phyloP scores from a whole-genome alignment of 192 early-diverging fungal genomes.

The Podochytrium sp. region DNA sequence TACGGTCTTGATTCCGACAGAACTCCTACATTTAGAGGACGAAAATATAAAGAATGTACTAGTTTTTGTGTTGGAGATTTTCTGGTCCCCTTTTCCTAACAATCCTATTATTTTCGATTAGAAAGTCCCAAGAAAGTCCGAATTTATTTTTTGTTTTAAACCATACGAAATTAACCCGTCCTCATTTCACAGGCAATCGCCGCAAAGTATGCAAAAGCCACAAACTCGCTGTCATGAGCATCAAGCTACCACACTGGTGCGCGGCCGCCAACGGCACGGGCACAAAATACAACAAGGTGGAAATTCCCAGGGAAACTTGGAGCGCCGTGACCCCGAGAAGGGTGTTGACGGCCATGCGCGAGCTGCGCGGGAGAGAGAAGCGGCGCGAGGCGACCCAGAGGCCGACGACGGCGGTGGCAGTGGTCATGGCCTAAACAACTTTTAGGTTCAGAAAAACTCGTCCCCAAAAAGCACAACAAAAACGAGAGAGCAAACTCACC shows the following conservation, averaged over 20 bases:
- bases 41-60: no score
- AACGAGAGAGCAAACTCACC: slow-evolving; percentile 47
- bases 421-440: slow-evolving; percentile 88
- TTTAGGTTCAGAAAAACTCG: not conserved
- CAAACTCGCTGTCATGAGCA: slow-evolving; percentile 79
- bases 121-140: no score
- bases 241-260: slow-evolving; percentile 92
- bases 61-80: no score
- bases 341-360: slow-evolving; percentile 70
- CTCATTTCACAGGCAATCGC: slow-evolving; percentile 1
- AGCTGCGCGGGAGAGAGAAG: slow-evolving; percentile 70
- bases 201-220: slow-evolving; percentile 74
- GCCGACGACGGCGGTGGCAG: slow-evolving; percentile 69
- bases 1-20: no score
- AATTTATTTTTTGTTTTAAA: no score
- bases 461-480: not conserved
- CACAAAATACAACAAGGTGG: slow-evolving; percentile 91
- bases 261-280: slow-evolving; percentile 90
- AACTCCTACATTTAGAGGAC: no score
- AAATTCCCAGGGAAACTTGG: slow-evolving; percentile 79
- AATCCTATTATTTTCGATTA: no score
- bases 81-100: no score
- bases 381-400: slow-evolving; percentile 78
- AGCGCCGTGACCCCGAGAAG: slow-evolving; percentile 72
- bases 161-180: no score